These are phyloP conservation scores for Ceratocystis diversiconidia DNA, from an alignment of 2,329 filamentous ascomycete species.

Conservation along the genomic window DNA sequence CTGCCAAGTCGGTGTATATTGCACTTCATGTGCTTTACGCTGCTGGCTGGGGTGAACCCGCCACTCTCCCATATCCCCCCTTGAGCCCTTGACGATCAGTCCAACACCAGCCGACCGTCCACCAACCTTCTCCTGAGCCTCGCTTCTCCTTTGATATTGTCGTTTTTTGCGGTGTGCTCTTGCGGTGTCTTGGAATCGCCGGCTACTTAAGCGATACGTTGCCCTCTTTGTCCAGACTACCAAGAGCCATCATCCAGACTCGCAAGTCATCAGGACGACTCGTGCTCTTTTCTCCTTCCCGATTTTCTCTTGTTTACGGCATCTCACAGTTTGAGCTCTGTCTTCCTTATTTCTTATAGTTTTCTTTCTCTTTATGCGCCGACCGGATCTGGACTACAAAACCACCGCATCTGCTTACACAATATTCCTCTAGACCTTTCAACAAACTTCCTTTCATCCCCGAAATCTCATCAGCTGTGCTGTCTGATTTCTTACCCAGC, in stretches of 20 bases:
- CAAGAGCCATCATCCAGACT: neutral
- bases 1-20: neutral
- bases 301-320: neutral
- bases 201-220: neutral
- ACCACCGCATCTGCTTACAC: neutral
- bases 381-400: neutral
- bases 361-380: neutral
- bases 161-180: neutral
- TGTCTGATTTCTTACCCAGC: constrained; percentile 12
- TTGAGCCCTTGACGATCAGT: neutral
- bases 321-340: neutral
- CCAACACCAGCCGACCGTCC: neutral
- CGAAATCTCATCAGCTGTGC: constrained; percentile 10
- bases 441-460: neutral
- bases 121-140: neutral
- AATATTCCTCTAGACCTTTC: constrained; percentile 3
- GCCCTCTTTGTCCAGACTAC: neutral
- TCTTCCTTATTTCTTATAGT: neutral
- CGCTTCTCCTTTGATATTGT: neutral
- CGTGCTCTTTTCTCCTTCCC: neutral
- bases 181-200: neutral
- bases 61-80: neutral
- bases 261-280: neutral
- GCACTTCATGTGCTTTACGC: neutral
- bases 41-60: neutral